Percentiles rank a stretch among this genome's conserved stretches.
These are phyloP conservation scores for Nitzschia palea DNA, from an alignment of 108 stramenopile species.

Conservation along the genomic window DNA sequence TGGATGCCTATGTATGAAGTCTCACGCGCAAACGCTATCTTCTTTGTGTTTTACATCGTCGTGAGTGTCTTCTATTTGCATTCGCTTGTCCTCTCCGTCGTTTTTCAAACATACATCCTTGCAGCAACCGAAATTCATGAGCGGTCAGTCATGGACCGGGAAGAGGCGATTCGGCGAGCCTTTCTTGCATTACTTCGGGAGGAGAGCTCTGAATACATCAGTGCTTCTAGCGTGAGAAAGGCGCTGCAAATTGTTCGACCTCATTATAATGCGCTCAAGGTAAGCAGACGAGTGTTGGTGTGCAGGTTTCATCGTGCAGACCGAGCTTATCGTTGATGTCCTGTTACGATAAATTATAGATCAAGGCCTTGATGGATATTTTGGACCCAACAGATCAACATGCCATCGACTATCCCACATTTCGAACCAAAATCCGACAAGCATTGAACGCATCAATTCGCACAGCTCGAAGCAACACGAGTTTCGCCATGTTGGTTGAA, in stretches of 20 bases:
- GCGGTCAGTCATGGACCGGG: slow-evolving; percentile 32
- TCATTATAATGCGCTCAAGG: slow-evolving; percentile 52
- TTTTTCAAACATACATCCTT: slow-evolving; percentile 63
- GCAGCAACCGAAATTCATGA: slow-evolving; percentile 45
- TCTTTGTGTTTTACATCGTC: slow-evolving; percentile 55
- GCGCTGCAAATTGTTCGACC: slow-evolving; percentile 47
- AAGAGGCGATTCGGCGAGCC: slow-evolving; percentile 46
- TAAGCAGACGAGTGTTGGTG: slow-evolving; percentile 1
- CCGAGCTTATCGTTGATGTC: too few species aligned
- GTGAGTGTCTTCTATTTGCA: slow-evolving; percentile 50
- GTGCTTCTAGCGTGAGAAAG: slow-evolving; percentile 34
- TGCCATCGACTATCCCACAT: slow-evolving; percentile 48
- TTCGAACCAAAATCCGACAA: slow-evolving; percentile 52
- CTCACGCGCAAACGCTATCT: slow-evolving; percentile 36
- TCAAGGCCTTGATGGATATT: slow-evolving; percentile 60
- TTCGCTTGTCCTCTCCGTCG: slow-evolving; percentile 56
- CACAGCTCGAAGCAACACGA: slow-evolving; percentile 34
- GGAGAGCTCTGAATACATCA: slow-evolving; percentile 24
- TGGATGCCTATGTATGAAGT: slow-evolving; percentile 68
- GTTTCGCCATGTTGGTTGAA: slow-evolving; percentile 41
- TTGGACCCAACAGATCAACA: slow-evolving; percentile 37
- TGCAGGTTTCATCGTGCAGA: too few species aligned
- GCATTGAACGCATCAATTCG: slow-evolving; percentile 54
- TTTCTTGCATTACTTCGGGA: slow-evolving; percentile 35
- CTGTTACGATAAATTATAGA: slow-evolving; percentile 22